Percentiles rank a stretch among this genome's conserved stretches.
Evolutionary conservation across 2,329 filamentous ascomycete genomes (phyloP).

Genomic region (Epichloe sibirici): DNA sequence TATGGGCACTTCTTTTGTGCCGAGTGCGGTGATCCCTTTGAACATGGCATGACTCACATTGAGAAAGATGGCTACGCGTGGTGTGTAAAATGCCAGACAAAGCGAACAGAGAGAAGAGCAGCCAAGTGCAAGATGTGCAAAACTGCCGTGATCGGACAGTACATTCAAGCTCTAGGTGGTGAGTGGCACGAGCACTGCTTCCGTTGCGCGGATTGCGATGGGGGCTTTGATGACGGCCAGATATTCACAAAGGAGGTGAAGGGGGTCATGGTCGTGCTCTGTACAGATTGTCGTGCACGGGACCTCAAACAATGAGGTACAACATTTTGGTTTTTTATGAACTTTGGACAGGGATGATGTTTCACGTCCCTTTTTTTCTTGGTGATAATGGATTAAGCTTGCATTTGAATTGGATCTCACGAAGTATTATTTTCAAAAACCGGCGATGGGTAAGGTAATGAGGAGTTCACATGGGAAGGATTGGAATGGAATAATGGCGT

Average conservation of each 20-base stretch:
- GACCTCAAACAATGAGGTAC: constrained; percentile 41
- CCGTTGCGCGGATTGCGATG: constrained; percentile 54
- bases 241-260: constrained; percentile 46
- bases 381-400: neutral
- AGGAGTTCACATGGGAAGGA: neutral
- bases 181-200: constrained; percentile 96
- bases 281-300: constrained; percentile 46
- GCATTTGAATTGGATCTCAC: constrained; percentile 2
- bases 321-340: neutral
- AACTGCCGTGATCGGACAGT: constrained; percentile 75
- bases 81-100: constrained; percentile 88
- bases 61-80: constrained; percentile 97
- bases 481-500: neutral
- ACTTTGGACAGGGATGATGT: neutral
- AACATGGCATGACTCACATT: constrained; percentile 55
- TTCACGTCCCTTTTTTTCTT: neutral
- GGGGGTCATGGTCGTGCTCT: constrained; percentile 42
- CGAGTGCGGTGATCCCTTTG: constrained; percentile 94
- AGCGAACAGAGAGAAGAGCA: constrained; percentile 75
- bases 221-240: constrained; percentile 51
- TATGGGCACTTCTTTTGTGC: constrained; percentile 98
- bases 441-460: neutral
- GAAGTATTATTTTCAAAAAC: neutral
- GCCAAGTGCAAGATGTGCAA: constrained; percentile 82
- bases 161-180: constrained; percentile 74